phyloP scores from a whole-genome alignment of 2,329 filamentous ascomycete species.

The Alternaria solani region DNA sequence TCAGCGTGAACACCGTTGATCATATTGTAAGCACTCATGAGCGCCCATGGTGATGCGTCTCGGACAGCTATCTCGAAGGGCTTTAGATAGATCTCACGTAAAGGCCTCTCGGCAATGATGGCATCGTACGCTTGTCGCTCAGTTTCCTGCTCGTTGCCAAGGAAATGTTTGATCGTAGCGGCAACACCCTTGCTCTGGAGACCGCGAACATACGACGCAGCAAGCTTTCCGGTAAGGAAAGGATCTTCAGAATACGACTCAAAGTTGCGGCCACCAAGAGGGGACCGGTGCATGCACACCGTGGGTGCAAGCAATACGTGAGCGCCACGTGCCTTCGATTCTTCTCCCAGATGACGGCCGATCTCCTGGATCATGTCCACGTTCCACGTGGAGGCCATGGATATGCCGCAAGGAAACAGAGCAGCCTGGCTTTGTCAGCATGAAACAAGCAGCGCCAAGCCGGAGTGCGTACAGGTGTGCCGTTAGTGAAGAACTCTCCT shows the following conservation, averaged over 20 bases:
- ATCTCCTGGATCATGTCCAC: slow-evolving; percentile 72
- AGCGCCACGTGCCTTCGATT: slow-evolving; percentile 76
- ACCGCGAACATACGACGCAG: slow-evolving; percentile 75
- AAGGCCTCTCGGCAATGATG: slow-evolving; percentile 68
- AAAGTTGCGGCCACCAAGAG: slow-evolving; percentile 84
- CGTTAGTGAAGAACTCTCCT: slow-evolving; percentile 71
- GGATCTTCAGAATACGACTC: slow-evolving; percentile 89
- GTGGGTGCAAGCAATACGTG: slow-evolving; percentile 79
- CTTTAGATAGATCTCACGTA: slow-evolving; percentile 76
- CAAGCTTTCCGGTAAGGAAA: slow-evolving; percentile 75
- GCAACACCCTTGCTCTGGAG: slow-evolving; percentile 77
- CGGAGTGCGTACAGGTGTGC: slow-evolving; percentile 49
- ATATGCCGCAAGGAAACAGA: slow-evolving; percentile 80
- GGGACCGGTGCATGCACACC: slow-evolving; percentile 82
- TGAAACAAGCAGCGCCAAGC: slow-evolving; percentile 8
- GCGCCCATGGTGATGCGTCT: slow-evolving; percentile 71
- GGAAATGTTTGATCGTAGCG: slow-evolving; percentile 81
- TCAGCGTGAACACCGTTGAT: slow-evolving; percentile 65
- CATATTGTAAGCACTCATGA: slow-evolving; percentile 75
- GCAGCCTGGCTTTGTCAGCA: slow-evolving; percentile 64
- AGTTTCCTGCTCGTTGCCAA: slow-evolving; percentile 78
- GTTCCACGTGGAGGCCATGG: slow-evolving; percentile 82
- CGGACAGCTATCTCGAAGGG: slow-evolving; percentile 77
- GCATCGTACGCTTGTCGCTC: slow-evolving; percentile 71
- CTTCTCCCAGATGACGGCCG: slow-evolving; percentile 74